Evolutionary conservation across 169 alveolate genomes (phyloP).

Genomic region (Pseudocohnilembus persalinus): DNA sequence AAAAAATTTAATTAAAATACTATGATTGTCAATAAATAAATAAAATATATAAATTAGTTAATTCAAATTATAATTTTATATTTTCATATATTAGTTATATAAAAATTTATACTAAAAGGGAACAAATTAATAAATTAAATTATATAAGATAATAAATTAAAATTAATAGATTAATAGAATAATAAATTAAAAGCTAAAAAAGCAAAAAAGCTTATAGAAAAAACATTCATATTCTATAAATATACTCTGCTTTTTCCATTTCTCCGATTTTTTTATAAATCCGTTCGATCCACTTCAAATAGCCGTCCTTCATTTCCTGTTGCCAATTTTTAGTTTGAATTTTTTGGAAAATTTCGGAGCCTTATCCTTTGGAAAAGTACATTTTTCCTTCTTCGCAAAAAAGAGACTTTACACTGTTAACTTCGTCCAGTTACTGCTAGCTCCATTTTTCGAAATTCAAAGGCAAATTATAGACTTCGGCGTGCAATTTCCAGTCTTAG

Average conservation of each 20-base stretch:
- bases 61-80: no score
- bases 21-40: no score
- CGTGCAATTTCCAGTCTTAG: conserved; percentile 5
- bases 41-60: no score
- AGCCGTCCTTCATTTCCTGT: background rate
- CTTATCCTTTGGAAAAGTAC: background rate
- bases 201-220: no score
- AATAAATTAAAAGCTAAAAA: no score
- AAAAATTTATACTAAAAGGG: no score
- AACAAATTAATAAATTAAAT: no score
- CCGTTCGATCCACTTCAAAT: background rate
- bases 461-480: background rate
- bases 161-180: no score
- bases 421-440: background rate
- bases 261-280: background rate
- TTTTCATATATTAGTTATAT: no score
- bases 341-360: background rate
- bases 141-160: no score
- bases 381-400: background rate
- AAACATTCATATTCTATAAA: background rate
- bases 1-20: no score
- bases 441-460: conserved; percentile 2
- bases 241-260: background rate
- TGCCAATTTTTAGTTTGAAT: background rate
- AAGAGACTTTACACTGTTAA: background rate